Conservation (phyloP, 1,139 yeast genomes). For the Magnusiomyces suaveolens region DNA sequence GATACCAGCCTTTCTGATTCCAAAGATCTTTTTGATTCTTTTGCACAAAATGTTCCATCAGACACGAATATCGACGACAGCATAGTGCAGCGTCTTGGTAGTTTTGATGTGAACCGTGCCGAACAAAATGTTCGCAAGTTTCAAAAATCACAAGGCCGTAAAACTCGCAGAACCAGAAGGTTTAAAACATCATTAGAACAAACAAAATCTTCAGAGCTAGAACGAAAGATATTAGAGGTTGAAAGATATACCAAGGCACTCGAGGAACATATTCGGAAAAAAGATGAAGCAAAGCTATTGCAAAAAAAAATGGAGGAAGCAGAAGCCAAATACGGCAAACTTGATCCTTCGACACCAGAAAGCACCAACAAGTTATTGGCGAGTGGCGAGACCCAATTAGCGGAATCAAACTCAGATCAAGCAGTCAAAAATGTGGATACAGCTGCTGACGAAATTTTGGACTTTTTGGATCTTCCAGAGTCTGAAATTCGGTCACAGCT, state of each 20-base stretch:
- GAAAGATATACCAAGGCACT: constrained; percentile 22
- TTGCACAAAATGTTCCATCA: neutral
- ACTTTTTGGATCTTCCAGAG: constrained; percentile 16
- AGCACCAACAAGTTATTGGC: neutral
- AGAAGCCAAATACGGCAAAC: constrained; percentile 1
- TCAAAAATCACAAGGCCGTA: neutral
- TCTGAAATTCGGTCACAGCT: constrained; percentile 3
- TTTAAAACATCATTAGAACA: neutral
- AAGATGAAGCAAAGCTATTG: constrained; percentile 17
- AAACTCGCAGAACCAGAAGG: neutral
- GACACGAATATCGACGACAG: neutral
- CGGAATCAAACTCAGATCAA: neutral
- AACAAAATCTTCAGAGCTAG: constrained; percentile 13
- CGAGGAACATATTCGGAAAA: constrained; percentile 17
- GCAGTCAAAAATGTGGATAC: constrained; percentile 12
- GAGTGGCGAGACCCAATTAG: neutral
- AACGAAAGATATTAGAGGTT: constrained; percentile 20
- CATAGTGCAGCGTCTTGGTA: neutral
- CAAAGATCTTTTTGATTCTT: neutral
- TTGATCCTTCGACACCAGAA: neutral
- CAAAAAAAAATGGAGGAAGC: constrained; percentile 10
- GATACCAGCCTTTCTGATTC: neutral
- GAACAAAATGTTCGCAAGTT: neutral
- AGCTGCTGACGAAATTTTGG: constrained; percentile 17
- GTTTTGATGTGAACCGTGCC: neutral